Conservation (phyloP, 1,284 basidiomycete species). For the Naganishia sp. region DNA sequence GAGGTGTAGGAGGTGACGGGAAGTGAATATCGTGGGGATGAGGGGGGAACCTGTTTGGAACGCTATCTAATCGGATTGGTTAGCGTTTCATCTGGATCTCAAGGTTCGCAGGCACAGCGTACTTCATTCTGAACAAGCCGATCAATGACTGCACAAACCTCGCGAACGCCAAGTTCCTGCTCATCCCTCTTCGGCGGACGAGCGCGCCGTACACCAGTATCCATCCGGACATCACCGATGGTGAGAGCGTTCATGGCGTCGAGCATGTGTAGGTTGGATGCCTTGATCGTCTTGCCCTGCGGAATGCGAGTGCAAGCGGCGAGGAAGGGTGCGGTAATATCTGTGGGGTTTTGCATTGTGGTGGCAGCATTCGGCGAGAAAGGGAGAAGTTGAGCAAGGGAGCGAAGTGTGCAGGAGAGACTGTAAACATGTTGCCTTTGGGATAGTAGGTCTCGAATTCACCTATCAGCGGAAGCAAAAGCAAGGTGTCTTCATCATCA, state of each 20-base stretch:
- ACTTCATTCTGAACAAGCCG: conserved; percentile 26
- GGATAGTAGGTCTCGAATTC: too few species aligned
- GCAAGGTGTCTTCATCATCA: too few species aligned
- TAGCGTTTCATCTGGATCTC: not conserved
- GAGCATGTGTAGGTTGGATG: conserved; percentile 24
- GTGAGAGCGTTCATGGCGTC: conserved; percentile 35
- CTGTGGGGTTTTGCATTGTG: too few species aligned
- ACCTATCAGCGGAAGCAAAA: too few species aligned
- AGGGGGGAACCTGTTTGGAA: conserved; percentile 29
- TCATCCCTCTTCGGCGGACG: not conserved
- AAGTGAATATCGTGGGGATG: conserved; percentile 30
- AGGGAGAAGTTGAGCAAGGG: too few species aligned
- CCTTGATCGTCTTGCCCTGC: conserved; percentile 17
- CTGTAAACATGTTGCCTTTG: too few species aligned
- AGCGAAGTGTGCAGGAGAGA: too few species aligned
- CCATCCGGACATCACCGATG: conserved; percentile 31
- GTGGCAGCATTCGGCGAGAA: too few species aligned
- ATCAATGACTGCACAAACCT: conserved; percentile 28
- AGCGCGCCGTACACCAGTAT: conserved; percentile 9
- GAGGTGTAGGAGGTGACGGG: conserved; percentile 19
- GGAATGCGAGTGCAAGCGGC: not conserved
- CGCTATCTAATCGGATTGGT: conserved; percentile 12
- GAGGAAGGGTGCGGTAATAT: not conserved
- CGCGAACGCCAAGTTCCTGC: not conserved
- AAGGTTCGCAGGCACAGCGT: not conserved